Evolutionary conservation across 768 basidiomycete genomes (phyloP).

Genomic region (Crepidotus variabilis): DNA sequence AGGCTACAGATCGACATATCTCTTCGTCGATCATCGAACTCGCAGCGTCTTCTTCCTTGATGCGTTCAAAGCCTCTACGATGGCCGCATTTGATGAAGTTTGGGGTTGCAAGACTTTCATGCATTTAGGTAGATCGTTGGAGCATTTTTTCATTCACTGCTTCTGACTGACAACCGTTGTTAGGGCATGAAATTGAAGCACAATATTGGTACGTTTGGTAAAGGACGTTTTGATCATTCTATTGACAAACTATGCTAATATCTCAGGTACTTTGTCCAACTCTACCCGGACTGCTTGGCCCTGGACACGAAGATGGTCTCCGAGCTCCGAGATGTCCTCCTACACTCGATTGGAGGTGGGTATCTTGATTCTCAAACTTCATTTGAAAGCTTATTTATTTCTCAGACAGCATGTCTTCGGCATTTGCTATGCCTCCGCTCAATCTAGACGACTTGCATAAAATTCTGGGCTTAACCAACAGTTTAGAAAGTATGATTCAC

Average conservation of each 20-base stretch:
- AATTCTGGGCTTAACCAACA: conserved; percentile 23
- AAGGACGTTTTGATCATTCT: no score
- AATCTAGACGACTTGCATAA: conserved; percentile 31
- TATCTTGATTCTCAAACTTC: no score
- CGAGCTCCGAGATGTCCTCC: conserved; percentile 34
- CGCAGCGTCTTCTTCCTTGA: conserved; percentile 55
- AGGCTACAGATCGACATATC: conserved; percentile 16
- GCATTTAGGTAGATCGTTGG: conserved; percentile 34
- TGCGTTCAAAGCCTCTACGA: conserved; percentile 26
- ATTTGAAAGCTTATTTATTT: neutral
- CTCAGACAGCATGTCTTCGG: conserved; percentile 36
- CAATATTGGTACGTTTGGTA: conserved; percentile 36
- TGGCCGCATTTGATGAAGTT: conserved; percentile 27
- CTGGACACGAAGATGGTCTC: conserved; percentile 22
- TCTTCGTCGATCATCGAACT: conserved; percentile 30
- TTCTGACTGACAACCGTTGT: neutral
- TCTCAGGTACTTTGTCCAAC: conserved; percentile 31
- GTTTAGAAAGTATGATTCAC: conserved; percentile 27
- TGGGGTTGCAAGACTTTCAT: conserved; percentile 32
- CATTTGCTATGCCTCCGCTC: conserved; percentile 35
- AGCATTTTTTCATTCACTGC: neutral
- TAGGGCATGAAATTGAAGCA: conserved; percentile 35
- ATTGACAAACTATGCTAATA: no score
- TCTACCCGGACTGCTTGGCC: conserved; percentile 27
- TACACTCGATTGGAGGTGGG: conserved; percentile 35